Evolutionary conservation across 108 stramenopile species (phyloP).

Genomic region (Tribonema minus): DNA sequence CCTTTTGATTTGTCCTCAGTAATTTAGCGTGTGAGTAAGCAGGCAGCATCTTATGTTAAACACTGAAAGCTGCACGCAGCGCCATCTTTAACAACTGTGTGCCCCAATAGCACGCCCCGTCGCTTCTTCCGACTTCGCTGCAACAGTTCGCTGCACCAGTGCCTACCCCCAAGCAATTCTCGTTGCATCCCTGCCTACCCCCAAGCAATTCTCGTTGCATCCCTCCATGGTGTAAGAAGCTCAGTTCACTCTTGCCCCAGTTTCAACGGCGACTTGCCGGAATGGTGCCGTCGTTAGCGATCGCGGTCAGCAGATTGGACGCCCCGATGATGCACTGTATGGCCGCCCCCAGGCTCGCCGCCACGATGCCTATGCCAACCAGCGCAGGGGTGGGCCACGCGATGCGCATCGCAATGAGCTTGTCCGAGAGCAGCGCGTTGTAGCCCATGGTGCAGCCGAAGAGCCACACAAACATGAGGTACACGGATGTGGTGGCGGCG

Average conservation of each 20-base stretch:
- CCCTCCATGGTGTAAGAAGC: too few relatives aligned
- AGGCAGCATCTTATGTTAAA: too few relatives aligned
- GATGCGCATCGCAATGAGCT: conserved; percentile 59
- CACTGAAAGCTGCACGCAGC: too few relatives aligned
- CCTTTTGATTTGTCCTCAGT: too few relatives aligned
- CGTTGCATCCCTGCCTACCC: too few relatives aligned
- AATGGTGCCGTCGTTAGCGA: conserved; percentile 64
- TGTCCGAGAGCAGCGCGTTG: conserved; percentile 60
- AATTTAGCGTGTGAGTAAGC: too few relatives aligned
- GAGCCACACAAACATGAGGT: conserved; percentile 56
- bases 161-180: too few relatives aligned
- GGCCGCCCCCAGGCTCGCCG: conserved; percentile 62
- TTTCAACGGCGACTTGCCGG: too few relatives aligned
- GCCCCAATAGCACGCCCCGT: too few relatives aligned
- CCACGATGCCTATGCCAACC: conserved; percentile 59
- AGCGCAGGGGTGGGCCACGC: conserved; percentile 62
- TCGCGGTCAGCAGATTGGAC: conserved; percentile 62
- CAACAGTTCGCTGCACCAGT: conserved; percentile 55
- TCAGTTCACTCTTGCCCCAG: too few relatives aligned
- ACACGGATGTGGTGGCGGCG: conserved; percentile 43
- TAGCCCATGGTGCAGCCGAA: conserved; percentile 57
- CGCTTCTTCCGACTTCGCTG: conserved; percentile 29
- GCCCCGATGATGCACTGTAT: conserved; percentile 65
- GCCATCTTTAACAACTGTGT: too few relatives aligned
- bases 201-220: too few relatives aligned